Evolutionary conservation across 2,329 filamentous ascomycete species (phyloP), one percentile per base, ranked within the genome.

Genomic region (Monilinia vaccinii-corymbosi): DNA sequence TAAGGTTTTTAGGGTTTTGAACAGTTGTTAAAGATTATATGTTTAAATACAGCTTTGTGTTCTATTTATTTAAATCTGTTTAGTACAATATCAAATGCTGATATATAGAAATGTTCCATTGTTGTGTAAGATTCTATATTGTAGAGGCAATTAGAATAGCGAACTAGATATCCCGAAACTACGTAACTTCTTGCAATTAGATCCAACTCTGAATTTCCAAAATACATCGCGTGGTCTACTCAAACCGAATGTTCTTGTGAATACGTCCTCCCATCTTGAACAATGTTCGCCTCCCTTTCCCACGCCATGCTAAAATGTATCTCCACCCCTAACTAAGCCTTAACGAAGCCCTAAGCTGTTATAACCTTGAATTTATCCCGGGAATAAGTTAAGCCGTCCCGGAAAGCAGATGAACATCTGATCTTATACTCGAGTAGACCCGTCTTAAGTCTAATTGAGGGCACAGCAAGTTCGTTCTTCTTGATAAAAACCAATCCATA

Each of bases 251-350:
- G 9, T 32, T 32, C 1, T 40, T 28, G 18, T 47, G 13, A 11
- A 10, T 1, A 11, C 42, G 18, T 31, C 7, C 13, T 40, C 11
- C 13, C 7, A 2, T 42, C 31, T 14, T 9, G 16, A 13, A 21
- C 2, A 42, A 21, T 8, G 31, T 28, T 4, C 18, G 18, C 6
- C 16, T 18, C 2, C 10, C 11, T 40, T 31, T 18, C 18, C 25
- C 11, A 32, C 3, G 1, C 4, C n/a, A 1, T 6, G 1, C 11
- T 16, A 1, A 1, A 1, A 10, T 32, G 1, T 32, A 18, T 44
- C 4, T 5, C 4, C 0, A 53, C 42, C 4, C 2, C 34, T n/a
- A 4, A 14, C 34, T n/a, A 4, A 14, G 7, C 13, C 4, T 8
- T 1, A 18, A 14, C 1, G 8, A 3, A 40, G 18, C 23, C 2